Evolutionary conservation across 2,329 filamentous ascomycete genomes (phyloP).

Genomic region (Epichloe glyceriae): DNA sequence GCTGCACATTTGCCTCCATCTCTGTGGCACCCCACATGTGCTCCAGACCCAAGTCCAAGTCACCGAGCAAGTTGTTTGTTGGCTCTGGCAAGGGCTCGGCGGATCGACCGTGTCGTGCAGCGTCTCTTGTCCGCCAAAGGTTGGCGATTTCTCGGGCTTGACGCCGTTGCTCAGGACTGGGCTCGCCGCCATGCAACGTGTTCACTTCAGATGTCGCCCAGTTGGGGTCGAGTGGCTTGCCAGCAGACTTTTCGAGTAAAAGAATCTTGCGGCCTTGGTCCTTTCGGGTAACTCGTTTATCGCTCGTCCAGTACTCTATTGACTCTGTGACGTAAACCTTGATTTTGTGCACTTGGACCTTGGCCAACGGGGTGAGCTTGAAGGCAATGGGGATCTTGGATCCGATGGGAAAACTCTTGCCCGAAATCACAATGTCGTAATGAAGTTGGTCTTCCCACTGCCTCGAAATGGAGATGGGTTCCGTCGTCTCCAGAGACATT

Average conservation of each 20-base stretch:
- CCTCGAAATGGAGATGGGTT: conserved; percentile 84
- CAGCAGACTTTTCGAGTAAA: conserved; percentile 77
- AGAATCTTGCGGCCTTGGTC: conserved; percentile 75
- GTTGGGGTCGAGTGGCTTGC: conserved; percentile 57
- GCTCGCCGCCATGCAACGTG: conserved; percentile 68
- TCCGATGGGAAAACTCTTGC: conserved; percentile 85
- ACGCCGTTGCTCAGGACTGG: conserved; percentile 36
- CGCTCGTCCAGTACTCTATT: conserved; percentile 79
- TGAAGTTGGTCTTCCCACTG: conserved; percentile 93
- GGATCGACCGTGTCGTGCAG: conserved; percentile 25
- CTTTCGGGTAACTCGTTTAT: conserved; percentile 72
- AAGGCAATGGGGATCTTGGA: conserved; percentile 84
- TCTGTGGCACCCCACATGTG: conserved; percentile 75
- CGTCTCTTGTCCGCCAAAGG: conserved; percentile 40
- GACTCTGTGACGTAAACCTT: conserved; percentile 87
- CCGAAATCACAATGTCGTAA: conserved; percentile 92
- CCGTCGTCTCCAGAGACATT: conserved; percentile 76
- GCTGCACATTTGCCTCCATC: conserved; percentile 86
- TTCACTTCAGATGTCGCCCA: conserved; percentile 66
- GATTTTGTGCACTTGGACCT: conserved; percentile 85
- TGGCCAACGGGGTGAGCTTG: conserved; percentile 82
- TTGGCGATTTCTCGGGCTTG: conserved; percentile 35
- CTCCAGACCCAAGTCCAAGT: conserved; percentile 58
- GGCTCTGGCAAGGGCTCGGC: conserved; percentile 34
- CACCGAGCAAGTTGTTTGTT: conserved; percentile 64